Evolutionary conservation across 2,329 filamentous ascomycete genomes (phyloP).

Genomic region (Cordyceps fumosorosea): DNA sequence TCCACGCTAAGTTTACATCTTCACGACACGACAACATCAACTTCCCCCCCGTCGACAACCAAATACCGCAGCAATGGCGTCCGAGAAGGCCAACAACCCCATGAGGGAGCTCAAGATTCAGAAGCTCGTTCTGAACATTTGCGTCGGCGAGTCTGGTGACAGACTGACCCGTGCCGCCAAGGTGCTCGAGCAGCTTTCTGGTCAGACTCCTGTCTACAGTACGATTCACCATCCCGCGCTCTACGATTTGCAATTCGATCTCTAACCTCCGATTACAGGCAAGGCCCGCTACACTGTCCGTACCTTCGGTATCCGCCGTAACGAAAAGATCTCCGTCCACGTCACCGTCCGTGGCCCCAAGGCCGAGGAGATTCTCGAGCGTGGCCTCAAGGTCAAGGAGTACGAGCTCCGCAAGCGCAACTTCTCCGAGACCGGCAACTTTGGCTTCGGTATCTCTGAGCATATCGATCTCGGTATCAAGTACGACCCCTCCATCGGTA

Average conservation of each 20-base stretch:
- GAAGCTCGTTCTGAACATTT: conserved; percentile 99
- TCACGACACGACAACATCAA: conserved; percentile 28
- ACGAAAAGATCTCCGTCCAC: conserved; percentile 99
- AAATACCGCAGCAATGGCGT: conserved; percentile 38
- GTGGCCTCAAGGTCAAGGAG: conserved; percentile 99
- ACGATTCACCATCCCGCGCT: conserved; percentile 32
- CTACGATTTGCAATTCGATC: neutral
- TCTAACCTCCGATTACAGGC: conserved; percentile 46
- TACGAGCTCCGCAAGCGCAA: conserved; percentile 99
- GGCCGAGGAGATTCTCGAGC: conserved; percentile 99
- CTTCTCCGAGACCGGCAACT: conserved; percentile 99
- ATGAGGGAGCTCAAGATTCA: conserved; percentile 99
- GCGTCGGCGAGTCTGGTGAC: conserved; percentile 99
- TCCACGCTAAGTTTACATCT: conserved; percentile 22
- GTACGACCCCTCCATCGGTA: conserved; percentile 97
- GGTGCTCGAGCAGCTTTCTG: conserved; percentile 98
- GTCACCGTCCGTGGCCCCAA: conserved; percentile 97
- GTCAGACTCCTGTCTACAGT: conserved; percentile 99
- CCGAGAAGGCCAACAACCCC: conserved; percentile 91
- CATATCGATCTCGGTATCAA: conserved; percentile 99
- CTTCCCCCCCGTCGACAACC: conserved; percentile 23
- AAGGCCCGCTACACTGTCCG: conserved; percentile 99
- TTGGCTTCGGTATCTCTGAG: conserved; percentile 99
- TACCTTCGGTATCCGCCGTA: conserved; percentile 99
- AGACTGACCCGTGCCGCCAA: conserved; percentile 99